phyloP scores from a whole-genome alignment of 2,329 filamentous ascomycete species.

The Chaetomium olivaceum region DNA sequence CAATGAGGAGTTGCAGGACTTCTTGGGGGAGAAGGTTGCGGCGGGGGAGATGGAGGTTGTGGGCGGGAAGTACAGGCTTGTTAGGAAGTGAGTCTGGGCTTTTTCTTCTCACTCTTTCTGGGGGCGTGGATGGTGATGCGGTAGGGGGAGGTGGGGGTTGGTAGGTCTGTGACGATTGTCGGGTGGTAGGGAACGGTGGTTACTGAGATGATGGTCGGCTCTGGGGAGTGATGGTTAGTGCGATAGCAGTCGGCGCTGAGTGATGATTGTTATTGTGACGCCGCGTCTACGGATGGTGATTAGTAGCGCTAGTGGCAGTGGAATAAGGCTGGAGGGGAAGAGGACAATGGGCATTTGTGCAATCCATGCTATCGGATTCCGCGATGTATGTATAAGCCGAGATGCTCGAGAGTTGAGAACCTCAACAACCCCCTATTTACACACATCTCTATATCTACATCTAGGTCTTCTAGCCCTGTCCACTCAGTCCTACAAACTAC shows the following conservation, averaged over 20 bases:
- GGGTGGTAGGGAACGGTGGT: too few relatives aligned
- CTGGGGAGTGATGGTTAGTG: neutral
- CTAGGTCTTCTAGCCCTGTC: neutral
- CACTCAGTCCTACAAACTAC: too few relatives aligned
- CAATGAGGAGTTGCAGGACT: slow-evolving; percentile 81
- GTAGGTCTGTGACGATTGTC: too few relatives aligned
- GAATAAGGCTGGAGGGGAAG: neutral
- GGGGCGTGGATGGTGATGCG: neutral
- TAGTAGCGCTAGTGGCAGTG: neutral
- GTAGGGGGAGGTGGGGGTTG: too few relatives aligned
- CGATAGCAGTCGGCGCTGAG: neutral
- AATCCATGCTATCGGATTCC: neutral
- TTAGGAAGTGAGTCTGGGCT: slow-evolving; percentile 50
- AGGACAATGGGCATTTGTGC: neutral
- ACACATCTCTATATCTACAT: neutral
- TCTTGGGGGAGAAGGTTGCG: slow-evolving; percentile 76
- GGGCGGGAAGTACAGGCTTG: slow-evolving; percentile 69
- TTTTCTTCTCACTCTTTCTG: neutral
- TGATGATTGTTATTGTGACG: neutral
- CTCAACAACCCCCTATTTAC: neutral
- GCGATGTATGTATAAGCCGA: neutral
- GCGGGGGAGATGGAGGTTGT: slow-evolving; percentile 68
- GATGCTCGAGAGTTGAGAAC: neutral
- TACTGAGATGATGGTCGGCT: neutral
- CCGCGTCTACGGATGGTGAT: neutral